These are phyloP conservation scores for Ulota crispa DNA, from an alignment of 225 moss, liverwort and hornwort species.

Conservation along the genomic window DNA sequence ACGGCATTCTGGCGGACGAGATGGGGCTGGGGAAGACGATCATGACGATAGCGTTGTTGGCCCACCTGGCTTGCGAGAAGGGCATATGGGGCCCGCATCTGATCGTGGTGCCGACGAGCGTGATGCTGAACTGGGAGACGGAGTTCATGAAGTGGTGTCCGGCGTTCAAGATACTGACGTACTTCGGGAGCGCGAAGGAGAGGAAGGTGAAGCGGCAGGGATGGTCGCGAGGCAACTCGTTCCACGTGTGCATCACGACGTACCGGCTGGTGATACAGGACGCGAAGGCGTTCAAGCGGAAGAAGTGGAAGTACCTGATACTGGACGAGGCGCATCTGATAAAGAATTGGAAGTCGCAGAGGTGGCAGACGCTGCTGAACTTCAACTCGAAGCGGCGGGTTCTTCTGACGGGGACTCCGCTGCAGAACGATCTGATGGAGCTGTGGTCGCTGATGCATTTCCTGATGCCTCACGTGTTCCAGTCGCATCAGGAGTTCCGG, in stretches of 20 bases:
- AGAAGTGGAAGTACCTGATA: conserved; percentile 99
- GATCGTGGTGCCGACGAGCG: conserved; percentile 98
- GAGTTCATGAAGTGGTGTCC: conserved; percentile 99
- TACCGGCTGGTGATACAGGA: conserved; percentile 97
- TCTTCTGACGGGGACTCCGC: conserved; percentile 89
- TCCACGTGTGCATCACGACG: conserved; percentile 98
- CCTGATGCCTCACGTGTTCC: conserved; percentile 97
- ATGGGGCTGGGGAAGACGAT: conserved; percentile 99
- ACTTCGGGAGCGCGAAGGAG: conserved; percentile 94
- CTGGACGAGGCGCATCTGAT: conserved; percentile 98
- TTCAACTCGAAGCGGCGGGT: conserved; percentile 98
- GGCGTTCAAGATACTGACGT: conserved; percentile 97
- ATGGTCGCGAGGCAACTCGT: conserved; percentile 92
- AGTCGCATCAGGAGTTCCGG: conserved; percentile 96
- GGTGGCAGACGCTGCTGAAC: conserved; percentile 96
- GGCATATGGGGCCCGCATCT: conserved; percentile 99
- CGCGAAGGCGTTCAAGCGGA: conserved; percentile 95
- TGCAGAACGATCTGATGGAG: conserved; percentile 99
- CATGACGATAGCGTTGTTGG: conserved; percentile 95
- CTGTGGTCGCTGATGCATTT: conserved; percentile 99
- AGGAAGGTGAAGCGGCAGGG: conserved; percentile 94
- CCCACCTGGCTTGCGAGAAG: conserved; percentile 93
- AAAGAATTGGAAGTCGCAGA: conserved; percentile 98
- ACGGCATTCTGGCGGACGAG: conserved; percentile 96
- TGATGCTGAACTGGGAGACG: conserved; percentile 99